Evolutionary conservation across 441 rosid genomes (phyloP).

Genomic region (Aquilaria agallochum): DNA sequence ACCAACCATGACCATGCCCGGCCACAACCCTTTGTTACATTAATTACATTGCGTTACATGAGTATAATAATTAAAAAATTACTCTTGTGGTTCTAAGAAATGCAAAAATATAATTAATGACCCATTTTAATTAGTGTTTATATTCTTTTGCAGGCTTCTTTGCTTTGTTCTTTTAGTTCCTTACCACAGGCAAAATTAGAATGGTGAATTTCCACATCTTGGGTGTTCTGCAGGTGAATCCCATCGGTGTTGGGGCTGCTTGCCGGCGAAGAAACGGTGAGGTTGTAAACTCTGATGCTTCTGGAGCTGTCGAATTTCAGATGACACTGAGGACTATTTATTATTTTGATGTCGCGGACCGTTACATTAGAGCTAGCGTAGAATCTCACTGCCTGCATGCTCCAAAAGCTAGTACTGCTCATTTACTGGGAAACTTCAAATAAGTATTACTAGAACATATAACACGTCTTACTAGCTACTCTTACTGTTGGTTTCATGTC

Average conservation of each 20-base stretch:
- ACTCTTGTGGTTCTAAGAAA: background rate
- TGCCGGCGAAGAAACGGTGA: conserved; percentile 67
- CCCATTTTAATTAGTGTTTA: no score
- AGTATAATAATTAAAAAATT: no score
- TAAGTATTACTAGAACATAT: background rate
- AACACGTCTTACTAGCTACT: background rate
- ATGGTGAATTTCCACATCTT: conserved; percentile 75
- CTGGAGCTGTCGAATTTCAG: conserved; percentile 76
- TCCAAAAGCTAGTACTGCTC: background rate
- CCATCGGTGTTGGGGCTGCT: conserved; percentile 90
- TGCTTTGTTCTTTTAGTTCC: background rate
- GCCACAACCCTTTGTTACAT: no score
- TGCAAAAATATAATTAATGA: background rate
- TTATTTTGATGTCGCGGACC: conserved; percentile 62
- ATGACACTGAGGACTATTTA: conserved; percentile 83
- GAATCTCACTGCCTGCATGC: conserved; percentile 65
- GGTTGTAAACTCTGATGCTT: conserved; percentile 51
- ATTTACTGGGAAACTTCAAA: background rate
- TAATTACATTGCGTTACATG: conserved; percentile 3
- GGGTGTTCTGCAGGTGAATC: conserved; percentile 82
- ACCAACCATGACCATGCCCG: no score
- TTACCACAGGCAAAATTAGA: conserved; percentile 72
- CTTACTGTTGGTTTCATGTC: conserved; percentile 81
- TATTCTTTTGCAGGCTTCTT: background rate
- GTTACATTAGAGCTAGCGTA: conserved; percentile 64